Percentiles rank a stretch among this genome's conserved stretches.
Conservation (phyloP, 1,284 basidiomycete species). For the Cutaneotrichosporon sp. region DNA sequence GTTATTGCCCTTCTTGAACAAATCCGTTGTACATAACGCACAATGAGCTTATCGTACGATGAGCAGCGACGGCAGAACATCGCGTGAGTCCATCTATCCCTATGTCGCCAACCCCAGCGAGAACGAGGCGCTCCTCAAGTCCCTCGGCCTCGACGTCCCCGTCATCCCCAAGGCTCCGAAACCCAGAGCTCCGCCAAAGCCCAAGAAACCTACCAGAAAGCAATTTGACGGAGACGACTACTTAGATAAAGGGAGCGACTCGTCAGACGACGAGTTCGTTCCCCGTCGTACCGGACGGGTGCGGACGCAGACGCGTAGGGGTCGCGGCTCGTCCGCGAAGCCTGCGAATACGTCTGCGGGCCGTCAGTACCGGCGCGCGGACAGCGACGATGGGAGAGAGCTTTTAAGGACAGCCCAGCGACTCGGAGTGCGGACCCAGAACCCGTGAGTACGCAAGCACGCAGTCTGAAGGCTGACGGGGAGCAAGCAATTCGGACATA, state of each 20-base stretch:
- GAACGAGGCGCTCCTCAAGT: constrained; percentile 33
- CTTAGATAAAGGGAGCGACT: not conserved
- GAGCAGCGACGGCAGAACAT: constrained; percentile 31
- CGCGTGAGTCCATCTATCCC: constrained; percentile 15
- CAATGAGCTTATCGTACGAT: constrained; percentile 16
- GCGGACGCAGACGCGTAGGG: too few relatives aligned
- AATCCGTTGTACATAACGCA: not conserved
- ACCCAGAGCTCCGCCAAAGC: constrained; percentile 7
- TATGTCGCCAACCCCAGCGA: constrained; percentile 11
- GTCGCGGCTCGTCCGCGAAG: too few relatives aligned
- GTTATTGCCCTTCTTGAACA: too few relatives aligned
- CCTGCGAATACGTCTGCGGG: not conserved
- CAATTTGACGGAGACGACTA: not conserved
- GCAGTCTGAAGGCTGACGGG: not conserved
- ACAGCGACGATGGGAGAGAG: constrained; percentile 9
- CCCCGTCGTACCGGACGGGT: not conserved
- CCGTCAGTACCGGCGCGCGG: not conserved
- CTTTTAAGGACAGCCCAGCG: constrained; percentile 25
- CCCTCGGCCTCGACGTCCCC: constrained; percentile 27
- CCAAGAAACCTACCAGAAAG: constrained; percentile 10
- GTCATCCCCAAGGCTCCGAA: constrained; percentile 1
- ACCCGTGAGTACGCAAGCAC: constrained; percentile 29
- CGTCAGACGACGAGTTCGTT: constrained; percentile 1
- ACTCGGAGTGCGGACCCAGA: constrained; percentile 28
- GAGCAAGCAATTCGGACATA: constrained; percentile 35